Evolutionary conservation across 495 filamentous ascomycete species (phyloP).

Genomic region (Pseudotulostoma volvatum): DNA sequence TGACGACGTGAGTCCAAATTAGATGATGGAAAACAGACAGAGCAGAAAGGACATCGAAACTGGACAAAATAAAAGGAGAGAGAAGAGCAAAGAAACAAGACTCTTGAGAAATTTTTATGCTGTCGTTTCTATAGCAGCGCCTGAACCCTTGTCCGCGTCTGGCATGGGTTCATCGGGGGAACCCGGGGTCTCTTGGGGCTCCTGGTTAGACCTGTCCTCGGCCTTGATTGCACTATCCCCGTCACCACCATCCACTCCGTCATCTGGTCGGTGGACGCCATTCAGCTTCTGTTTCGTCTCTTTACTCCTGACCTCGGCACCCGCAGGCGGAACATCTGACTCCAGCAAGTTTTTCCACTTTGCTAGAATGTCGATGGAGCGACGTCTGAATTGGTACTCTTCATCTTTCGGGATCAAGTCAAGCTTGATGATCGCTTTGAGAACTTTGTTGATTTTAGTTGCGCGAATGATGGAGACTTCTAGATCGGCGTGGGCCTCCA

Average conservation of each 20-base stretch:
- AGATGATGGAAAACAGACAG: not conserved
- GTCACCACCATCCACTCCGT: constrained; percentile 24
- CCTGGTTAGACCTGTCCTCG: constrained; percentile 17
- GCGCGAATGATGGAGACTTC: constrained; percentile 68
- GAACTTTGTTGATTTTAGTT: constrained; percentile 90
- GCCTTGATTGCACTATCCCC: constrained; percentile 22
- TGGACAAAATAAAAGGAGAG: not conserved
- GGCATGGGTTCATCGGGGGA: constrained; percentile 1
- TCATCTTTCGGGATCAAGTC: constrained; percentile 67
- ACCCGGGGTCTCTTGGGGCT: constrained; percentile 14
- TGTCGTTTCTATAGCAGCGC: constrained; percentile 4
- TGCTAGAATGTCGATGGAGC: constrained; percentile 54
- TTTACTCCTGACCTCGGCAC: constrained; percentile 30
- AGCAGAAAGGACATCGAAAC: not conserved
- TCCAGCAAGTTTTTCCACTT: constrained; percentile 73
- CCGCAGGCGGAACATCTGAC: constrained; percentile 45
- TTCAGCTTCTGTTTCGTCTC: constrained; percentile 32
- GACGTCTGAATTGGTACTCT: constrained; percentile 67
- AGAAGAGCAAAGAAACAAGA: constrained; percentile 1
- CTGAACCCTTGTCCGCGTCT: constrained; percentile 1
- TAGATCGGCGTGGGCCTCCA: constrained; percentile 63
- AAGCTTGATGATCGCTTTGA: constrained; percentile 79
- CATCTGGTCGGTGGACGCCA: constrained; percentile 34
- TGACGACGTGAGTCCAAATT: not conserved
- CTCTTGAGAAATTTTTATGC: constrained; percentile 3